These are phyloP conservation scores for Mycosphaerella sp. DNA, from an alignment of 2,329 filamentous ascomycete genomes.

Conservation along the genomic window DNA sequence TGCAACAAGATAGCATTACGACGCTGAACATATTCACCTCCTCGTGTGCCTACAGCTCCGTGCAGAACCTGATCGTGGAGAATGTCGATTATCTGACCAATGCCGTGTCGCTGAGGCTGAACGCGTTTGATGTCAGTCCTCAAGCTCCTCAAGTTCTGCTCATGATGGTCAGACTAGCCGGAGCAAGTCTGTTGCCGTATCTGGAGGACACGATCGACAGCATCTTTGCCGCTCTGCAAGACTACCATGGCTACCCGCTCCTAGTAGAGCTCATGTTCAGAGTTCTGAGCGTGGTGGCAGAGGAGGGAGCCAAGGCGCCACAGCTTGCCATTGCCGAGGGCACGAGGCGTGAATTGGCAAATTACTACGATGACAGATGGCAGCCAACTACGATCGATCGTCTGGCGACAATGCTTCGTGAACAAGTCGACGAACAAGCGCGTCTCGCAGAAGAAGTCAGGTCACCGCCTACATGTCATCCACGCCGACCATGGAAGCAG, in stretches of 20 bases:
- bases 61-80: conserved; percentile 73
- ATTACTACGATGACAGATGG: conserved; percentile 15
- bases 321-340: conserved; percentile 41
- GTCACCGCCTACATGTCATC: conserved; percentile 30
- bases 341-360: neutral
- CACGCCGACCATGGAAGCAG: conserved; percentile 31
- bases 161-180: conserved; percentile 90
- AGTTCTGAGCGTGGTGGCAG: conserved; percentile 74
- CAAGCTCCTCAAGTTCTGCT: conserved; percentile 82
- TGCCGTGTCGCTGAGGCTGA: conserved; percentile 78
- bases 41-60: conserved; percentile 66
- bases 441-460: conserved; percentile 24
- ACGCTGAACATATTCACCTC: conserved; percentile 73
- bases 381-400: conserved; percentile 38
- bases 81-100: conserved; percentile 98
- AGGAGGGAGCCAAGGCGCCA: conserved; percentile 63
- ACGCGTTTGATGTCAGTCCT: conserved; percentile 85
- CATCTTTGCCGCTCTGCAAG: conserved; percentile 87
- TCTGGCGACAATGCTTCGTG: conserved; percentile 34
- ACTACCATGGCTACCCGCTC: conserved; percentile 84
- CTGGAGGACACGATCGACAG: conserved; percentile 86
- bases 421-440: conserved; percentile 6
- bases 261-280: conserved; percentile 81
- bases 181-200: conserved; percentile 73
- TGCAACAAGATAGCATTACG: conserved; percentile 76